A percentile compares a stretch with the other conserved stretches of the same genome.
Conservation (phyloP, 2,329 filamentous ascomycete genomes). For the Epichloe glyceriae region DNA sequence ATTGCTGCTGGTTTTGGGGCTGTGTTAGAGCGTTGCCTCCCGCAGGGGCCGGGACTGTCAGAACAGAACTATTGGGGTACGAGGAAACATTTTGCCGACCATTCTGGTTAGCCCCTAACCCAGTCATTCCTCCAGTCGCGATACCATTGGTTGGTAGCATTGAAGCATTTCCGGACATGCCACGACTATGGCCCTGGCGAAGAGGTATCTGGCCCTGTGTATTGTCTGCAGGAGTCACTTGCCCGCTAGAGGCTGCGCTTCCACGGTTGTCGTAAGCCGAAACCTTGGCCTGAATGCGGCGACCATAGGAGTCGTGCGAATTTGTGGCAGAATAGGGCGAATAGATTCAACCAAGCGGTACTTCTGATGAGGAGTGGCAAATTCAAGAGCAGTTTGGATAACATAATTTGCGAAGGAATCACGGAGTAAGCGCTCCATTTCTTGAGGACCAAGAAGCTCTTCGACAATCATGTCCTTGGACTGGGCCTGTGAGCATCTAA, state of each 20-base stretch:
- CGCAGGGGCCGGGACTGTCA: constrained; percentile 19
- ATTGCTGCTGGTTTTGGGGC: constrained; percentile 10
- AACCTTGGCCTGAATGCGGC: constrained; percentile 86
- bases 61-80: constrained; percentile 20
- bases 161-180: constrained; percentile 26
- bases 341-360: constrained; percentile 68
- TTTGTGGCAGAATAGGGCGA: constrained; percentile 69
- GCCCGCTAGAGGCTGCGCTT: constrained; percentile 31
- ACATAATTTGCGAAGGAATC: constrained; percentile 97
- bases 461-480: constrained; percentile 73
- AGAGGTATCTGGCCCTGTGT: constrained; percentile 41
- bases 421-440: constrained; percentile 78
- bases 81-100: constrained; percentile 21
- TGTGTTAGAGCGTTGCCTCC: constrained; percentile 16
- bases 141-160: constrained; percentile 20
- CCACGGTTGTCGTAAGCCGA: constrained; percentile 41
- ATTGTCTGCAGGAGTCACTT: constrained; percentile 38
- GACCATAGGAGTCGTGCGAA: constrained; percentile 85
- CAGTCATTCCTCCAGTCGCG: constrained; percentile 13
- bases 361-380: constrained; percentile 62
- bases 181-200: constrained; percentile 30
- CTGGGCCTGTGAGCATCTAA: constrained; percentile 66
- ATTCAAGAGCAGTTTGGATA: constrained; percentile 89
- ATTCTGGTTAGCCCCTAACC: constrained; percentile 9
- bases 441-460: constrained; percentile 60